Base-by-base conservation (phyloP, 371 early-diverging fungal species). In the Rhizopus stolonifer region DNA sequence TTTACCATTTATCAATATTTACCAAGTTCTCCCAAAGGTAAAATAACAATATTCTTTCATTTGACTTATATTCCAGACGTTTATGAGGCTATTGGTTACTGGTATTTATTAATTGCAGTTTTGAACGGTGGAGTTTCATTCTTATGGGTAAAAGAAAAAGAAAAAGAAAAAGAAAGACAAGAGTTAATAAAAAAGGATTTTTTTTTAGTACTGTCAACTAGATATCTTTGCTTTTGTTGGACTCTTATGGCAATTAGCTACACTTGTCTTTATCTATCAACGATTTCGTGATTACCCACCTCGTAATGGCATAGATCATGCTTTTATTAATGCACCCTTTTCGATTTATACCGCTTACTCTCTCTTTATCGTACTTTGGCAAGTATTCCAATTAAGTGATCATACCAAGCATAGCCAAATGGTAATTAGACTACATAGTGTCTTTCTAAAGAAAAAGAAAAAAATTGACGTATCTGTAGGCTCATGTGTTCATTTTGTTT, bases 1-100 rank as follows among this genome's bases (percentile, higher is more conserved):
- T 61, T 72, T 56, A 70, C 76, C n/a, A 68, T 76, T 13, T 76
- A 70, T 36, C 76, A 76, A 45, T 76, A 66, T 57, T 50, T 76
- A 13, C 72, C 76, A 10, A 72, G 60, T 33, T 70, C 76, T 18
- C 76, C 76, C 21, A 72, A 68, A 64, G 76, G 76, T 76, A 65
- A 54, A 53, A 26, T 31, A 22, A 38, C n/a, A 29, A 17, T 3
- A 42, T 43, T n/a, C 2, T 15, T 11, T 31, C 21, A 21, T 31
- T 39, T 3, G 11, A 43, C 2, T n/a, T n/a, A 10, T 21, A 23
- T 19, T 42, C 21, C n/a, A 74, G 76, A 76, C 39, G 58, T 64
- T 19, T 72, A 64, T 52, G 72, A 76, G 21, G 64, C 66, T 8
- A 64, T 76, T 26, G 61, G 70, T 9, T 76, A 60, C 46, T 76